A percentile compares a stretch with the other conserved stretches of the same genome.
phyloP scores from a whole-genome alignment of 306 rosid species.

The Sicyos edulis region DNA sequence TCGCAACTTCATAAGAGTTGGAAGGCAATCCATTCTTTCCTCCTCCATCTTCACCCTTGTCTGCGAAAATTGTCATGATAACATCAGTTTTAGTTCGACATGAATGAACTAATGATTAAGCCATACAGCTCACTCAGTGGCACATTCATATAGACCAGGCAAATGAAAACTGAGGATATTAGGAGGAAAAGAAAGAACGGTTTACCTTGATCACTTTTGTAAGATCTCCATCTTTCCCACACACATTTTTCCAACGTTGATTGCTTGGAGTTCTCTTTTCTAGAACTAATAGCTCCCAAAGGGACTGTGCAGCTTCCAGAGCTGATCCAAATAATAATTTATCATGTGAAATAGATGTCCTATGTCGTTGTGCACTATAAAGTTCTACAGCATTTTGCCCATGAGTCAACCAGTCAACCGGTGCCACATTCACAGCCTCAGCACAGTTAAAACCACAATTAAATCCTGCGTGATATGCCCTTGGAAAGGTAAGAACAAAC shows the following conservation, averaged over 20 bases:
- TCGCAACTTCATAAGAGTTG: conserved; percentile 42
- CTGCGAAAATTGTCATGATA: conserved; percentile 34
- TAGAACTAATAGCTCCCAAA: conserved; percentile 36
- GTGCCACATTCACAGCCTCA: conserved; percentile 98
- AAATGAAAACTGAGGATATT: conserved; percentile 5
- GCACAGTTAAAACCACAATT: conserved; percentile 98
- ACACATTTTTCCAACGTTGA: conserved; percentile 51
- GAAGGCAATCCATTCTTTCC: conserved; percentile 60
- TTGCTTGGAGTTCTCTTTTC: conserved; percentile 46
- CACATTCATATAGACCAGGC: conserved; percentile 4
- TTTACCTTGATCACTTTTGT: conserved; percentile 70
- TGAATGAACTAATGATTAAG: not conserved
- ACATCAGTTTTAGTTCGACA: not conserved
- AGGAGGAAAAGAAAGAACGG: not conserved
- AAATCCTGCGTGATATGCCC: conserved; percentile 96
- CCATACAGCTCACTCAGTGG: not conserved
- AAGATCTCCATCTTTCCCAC: conserved; percentile 80
- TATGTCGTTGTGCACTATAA: conserved; percentile 70
- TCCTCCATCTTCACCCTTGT: conserved; percentile 65
- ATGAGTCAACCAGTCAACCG: conserved; percentile 91
- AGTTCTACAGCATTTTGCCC: conserved; percentile 94
- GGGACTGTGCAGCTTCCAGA: conserved; percentile 56
- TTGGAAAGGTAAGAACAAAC: conserved; percentile 90
- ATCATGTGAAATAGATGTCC: conserved; percentile 90
- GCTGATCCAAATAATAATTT: conserved; percentile 78